phyloP scores from a whole-genome alignment of 257 asterid genomes.

The Nicotiana knightiana region DNA sequence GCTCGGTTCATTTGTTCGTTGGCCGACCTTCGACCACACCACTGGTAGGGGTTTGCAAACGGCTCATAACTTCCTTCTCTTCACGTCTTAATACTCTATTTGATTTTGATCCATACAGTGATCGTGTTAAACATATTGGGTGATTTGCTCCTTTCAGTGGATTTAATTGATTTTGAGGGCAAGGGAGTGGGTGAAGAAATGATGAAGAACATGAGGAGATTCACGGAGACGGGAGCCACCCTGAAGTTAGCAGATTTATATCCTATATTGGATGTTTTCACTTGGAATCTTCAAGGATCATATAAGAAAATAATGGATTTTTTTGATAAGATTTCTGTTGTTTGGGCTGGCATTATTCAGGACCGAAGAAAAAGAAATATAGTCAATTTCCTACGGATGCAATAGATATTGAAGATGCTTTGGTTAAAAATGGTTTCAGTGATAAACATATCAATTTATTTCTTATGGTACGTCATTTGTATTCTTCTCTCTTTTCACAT shows the following conservation, averaged over 20 bases:
- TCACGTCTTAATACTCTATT: too few species aligned
- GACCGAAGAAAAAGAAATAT: neutral
- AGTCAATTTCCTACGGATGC: neutral
- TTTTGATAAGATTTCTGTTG: neutral
- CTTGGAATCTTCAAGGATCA: neutral
- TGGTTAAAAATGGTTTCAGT: neutral
- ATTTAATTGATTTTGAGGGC: neutral
- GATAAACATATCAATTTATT: neutral
- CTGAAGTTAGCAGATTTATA: neutral
- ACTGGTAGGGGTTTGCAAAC: too few species aligned
- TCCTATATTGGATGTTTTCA: neutral
- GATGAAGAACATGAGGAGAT: neutral
- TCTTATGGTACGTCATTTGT: neutral
- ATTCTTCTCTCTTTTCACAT: neutral
- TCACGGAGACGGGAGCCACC: neutral
- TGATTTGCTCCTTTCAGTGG: neutral
- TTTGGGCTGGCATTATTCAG: neutral
- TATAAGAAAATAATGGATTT: neutral
- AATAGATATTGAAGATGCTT: neutral
- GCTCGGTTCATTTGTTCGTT: too few species aligned
- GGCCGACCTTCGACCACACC: too few species aligned
- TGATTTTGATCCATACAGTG: neutral
- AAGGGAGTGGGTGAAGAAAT: neutral
- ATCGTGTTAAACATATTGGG: neutral
- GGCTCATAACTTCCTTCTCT: too few species aligned